phyloP scores from a whole-genome alignment of 345 rosid species.

The Ceriops decandra region DNA sequence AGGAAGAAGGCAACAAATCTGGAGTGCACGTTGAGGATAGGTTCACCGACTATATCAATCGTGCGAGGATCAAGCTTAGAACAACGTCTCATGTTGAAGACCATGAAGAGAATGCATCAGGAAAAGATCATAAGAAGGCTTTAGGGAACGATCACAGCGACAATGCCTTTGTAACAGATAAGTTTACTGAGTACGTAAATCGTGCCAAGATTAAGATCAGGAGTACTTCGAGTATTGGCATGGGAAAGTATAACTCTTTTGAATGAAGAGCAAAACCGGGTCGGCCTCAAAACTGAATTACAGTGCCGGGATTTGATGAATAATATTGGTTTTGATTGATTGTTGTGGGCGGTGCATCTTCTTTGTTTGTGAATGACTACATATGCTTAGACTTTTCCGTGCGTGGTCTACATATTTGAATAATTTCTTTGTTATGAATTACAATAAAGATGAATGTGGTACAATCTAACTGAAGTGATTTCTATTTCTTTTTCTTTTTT shows the following conservation, averaged over 20 bases:
- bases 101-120: not conserved
- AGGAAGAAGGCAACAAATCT: constrained; percentile 6
- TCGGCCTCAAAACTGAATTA: not conserved
- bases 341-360: not conserved
- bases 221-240: constrained; percentile 16
- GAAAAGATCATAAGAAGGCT: not conserved
- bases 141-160: not conserved
- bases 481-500: too few species aligned
- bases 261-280: constrained; percentile 12
- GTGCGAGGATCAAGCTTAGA: constrained; percentile 28
- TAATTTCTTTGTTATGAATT: too few species aligned
- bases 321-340: not conserved
- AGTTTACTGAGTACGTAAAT: constrained; percentile 25
- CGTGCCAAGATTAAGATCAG: constrained; percentile 28
- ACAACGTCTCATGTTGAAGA: constrained; percentile 17
- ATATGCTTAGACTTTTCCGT: too few species aligned
- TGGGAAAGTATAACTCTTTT: constrained; percentile 14
- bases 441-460: too few species aligned
- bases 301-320: constrained; percentile 1
- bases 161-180: constrained; percentile 17
- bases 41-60: constrained; percentile 25
- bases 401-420: too few species aligned
- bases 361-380: too few species aligned
- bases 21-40: constrained; percentile 21
- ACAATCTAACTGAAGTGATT: too few species aligned